A percentile compares a stretch with the other conserved stretches of the same genome.
Evolutionary conservation across 495 filamentous ascomycete genomes (phyloP).

Genomic region (Neurospora tetraspora): DNA sequence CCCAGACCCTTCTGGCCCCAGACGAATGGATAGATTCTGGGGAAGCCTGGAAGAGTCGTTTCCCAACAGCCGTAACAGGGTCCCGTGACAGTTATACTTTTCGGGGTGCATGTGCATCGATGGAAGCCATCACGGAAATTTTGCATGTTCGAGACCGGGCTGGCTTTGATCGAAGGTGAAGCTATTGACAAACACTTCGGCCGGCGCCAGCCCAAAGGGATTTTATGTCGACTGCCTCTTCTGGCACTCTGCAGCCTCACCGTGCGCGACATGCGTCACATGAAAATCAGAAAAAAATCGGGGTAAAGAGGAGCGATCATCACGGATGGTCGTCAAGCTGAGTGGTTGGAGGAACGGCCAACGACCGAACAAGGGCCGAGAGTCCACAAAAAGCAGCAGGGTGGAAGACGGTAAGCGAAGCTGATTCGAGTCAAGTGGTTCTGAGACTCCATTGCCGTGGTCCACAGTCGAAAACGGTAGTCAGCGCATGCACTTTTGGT

Average conservation of each 20-base stretch:
- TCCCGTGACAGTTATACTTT: background rate
- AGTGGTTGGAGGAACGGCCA: background rate
- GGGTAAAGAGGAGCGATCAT: background rate
- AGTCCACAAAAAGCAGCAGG: background rate
- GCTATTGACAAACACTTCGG: background rate
- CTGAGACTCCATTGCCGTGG: background rate
- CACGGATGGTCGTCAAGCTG: background rate
- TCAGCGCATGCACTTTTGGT: too few relatives aligned
- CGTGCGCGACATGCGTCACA: background rate
- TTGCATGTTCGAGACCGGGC: background rate
- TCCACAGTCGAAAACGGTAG: too few relatives aligned
- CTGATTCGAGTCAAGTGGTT: background rate
- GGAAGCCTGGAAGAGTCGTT: background rate
- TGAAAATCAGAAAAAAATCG: background rate
- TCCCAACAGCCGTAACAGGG: background rate
- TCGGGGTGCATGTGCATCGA: background rate
- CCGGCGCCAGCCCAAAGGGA: background rate
- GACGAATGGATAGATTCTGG: background rate
- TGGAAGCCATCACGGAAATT: background rate
- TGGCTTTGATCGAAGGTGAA: background rate
- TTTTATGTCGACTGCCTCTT: background rate
- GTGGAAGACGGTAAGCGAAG: background rate
- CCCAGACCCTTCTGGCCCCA: background rate
- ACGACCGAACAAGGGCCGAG: background rate
- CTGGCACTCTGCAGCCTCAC: background rate